These are phyloP conservation scores for Blakeslea trispora DNA, from an alignment of 371 early-diverging fungal genomes.

Conservation along the genomic window DNA sequence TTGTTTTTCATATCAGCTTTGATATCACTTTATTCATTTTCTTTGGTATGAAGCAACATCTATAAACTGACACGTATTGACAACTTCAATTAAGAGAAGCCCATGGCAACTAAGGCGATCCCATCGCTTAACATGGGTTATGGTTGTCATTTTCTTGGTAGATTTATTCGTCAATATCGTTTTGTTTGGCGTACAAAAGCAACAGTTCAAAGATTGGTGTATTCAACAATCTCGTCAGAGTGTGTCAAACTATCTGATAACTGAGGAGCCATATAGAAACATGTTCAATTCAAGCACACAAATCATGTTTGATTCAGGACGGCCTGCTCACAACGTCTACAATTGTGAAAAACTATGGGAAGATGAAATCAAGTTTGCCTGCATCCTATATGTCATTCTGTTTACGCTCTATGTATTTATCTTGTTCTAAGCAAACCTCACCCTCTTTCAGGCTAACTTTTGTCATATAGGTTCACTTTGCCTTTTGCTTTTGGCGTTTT, in stretches of 20 bases:
- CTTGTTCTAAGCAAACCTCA: no score
- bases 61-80: neutral
- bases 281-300: conserved; percentile 3
- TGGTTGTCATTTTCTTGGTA: conserved; percentile 19
- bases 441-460: neutral
- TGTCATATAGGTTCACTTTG: conserved; percentile 16
- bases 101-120: conserved; percentile 16
- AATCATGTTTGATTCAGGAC: conserved; percentile 9
- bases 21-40: conserved; percentile 31
- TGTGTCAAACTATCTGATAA: conserved; percentile 3
- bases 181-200: conserved; percentile 33
- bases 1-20: conserved; percentile 32
- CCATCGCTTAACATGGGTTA: conserved; percentile 23
- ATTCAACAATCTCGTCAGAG: conserved; percentile 17
- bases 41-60: conserved; percentile 20
- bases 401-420: conserved; percentile 24
- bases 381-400: conserved; percentile 20
- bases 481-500: conserved; percentile 20
- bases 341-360: conserved; percentile 32
- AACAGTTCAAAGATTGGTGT: conserved; percentile 34
- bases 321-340: conserved; percentile 8
- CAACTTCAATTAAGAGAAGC: conserved; percentile 6
- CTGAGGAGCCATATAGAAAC: conserved; percentile 11
- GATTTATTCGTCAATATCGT: conserved; percentile 19
- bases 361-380: conserved; percentile 25